A percentile compares a stretch with the other conserved stretches of the same genome.
These are phyloP conservation scores for Pseudocercospora fijiensis DNA, from an alignment of 2,329 filamentous ascomycete species.

Conservation along the genomic window DNA sequence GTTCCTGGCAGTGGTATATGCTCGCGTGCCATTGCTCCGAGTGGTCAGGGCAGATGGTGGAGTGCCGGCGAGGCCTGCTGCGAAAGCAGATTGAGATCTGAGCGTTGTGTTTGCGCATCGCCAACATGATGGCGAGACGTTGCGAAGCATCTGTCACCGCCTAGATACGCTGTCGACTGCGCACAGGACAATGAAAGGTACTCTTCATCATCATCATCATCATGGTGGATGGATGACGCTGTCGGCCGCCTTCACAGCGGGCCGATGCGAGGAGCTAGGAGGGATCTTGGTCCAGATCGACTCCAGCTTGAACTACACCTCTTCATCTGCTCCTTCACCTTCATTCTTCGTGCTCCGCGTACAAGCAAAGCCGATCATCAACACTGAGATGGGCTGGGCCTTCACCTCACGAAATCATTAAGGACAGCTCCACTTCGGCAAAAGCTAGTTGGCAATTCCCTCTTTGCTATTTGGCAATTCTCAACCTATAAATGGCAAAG, in stretches of 20 bases:
- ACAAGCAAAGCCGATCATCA: neutral
- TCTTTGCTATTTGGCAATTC: no score
- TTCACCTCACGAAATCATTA: neutral
- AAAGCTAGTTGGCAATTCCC: no score
- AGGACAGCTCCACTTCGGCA: no score
- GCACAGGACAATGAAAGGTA: neutral
- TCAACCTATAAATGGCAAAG: no score
- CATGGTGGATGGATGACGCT: conserved; percentile 3
- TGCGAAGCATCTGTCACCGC: conserved; percentile 27
- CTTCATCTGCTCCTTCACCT: neutral
- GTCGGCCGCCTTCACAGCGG: neutral
- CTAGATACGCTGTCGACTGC: conserved; percentile 7
- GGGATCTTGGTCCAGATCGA: neutral
- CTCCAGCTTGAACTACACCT: neutral
- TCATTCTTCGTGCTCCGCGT: neutral
- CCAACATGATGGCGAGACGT: conserved; percentile 33
- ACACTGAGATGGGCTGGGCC: neutral
- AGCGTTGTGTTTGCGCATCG: conserved; percentile 35
- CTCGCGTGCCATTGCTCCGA: conserved; percentile 14
- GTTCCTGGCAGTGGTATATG: conserved; percentile 8
- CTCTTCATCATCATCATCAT: no score
- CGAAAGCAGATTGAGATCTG: conserved; percentile 26
- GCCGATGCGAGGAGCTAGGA: neutral
- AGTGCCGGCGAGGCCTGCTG: conserved; percentile 22
- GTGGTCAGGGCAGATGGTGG: neutral